Conservation (phyloP, 169 alveolate species). For the Miamiensis avidus region DNA sequence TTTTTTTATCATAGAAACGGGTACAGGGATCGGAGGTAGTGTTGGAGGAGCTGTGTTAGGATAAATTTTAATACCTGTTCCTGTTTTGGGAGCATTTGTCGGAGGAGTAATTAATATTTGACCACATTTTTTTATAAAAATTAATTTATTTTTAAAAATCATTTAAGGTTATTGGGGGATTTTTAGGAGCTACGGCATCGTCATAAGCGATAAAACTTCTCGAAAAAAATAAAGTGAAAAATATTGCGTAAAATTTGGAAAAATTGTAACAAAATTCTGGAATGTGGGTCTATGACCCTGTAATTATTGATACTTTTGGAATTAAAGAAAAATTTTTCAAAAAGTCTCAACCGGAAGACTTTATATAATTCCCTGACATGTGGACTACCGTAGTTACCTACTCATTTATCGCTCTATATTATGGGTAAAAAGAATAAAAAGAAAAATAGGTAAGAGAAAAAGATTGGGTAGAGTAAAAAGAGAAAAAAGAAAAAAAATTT, state of each 20-base stretch:
- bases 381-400: not conserved
- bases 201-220: no score
- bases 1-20: not conserved
- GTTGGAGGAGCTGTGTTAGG: slow-evolving; percentile 35
- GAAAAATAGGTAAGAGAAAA: not conserved
- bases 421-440: not conserved
- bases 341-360: not conserved
- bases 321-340: not conserved
- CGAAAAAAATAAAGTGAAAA: not conserved
- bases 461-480: not conserved
- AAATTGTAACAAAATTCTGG: not conserved
- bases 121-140: no score
- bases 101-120: slow-evolving; percentile 8
- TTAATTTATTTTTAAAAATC: no score
- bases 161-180: not conserved
- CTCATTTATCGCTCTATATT: not conserved
- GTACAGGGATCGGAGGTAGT: not conserved
- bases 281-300: not conserved
- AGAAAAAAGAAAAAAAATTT: no score
- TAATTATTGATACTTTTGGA: not conserved
- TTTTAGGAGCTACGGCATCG: not conserved
- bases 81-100: slow-evolving; percentile 34
- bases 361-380: not conserved
- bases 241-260: not conserved
- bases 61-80: slow-evolving; percentile 25